Evolutionary conservation across 2,329 filamentous ascomycete genomes (phyloP).

Genomic region (Lasiodiplodia theobromae): DNA sequence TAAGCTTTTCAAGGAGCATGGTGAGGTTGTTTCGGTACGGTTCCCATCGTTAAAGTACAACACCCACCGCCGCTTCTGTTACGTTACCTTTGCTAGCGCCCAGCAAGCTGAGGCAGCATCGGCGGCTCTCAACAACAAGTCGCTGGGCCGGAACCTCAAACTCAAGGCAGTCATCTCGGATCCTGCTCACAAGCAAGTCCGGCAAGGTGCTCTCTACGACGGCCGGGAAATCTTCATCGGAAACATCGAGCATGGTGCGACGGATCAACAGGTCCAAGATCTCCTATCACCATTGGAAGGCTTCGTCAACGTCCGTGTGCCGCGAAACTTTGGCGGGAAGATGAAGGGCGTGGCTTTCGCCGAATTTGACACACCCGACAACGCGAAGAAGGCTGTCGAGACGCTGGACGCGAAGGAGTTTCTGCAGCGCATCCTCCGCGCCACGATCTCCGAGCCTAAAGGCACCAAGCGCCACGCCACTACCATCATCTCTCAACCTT

Average conservation of each 20-base stretch:
- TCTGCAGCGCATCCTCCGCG: conserved; percentile 43
- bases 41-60: conserved; percentile 93
- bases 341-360: conserved; percentile 83
- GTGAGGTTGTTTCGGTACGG: conserved; percentile 82
- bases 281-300: conserved; percentile 69
- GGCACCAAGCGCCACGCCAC: conserved; percentile 72
- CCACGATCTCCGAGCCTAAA: conserved; percentile 63
- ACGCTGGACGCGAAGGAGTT: conserved; percentile 43
- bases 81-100: conserved; percentile 80
- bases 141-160: conserved; percentile 71
- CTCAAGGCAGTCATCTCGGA: conserved; percentile 85
- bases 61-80: conserved; percentile 90
- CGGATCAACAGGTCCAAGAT: conserved; percentile 72
- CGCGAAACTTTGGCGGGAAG: conserved; percentile 70
- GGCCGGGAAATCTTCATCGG: conserved; percentile 86
- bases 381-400: conserved; percentile 43
- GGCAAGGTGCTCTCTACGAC: conserved; percentile 82
- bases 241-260: conserved; percentile 83
- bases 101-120: conserved; percentile 61
- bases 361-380: conserved; percentile 68
- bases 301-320: conserved; percentile 75
- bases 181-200: conserved; percentile 76
- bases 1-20: conserved; percentile 71
- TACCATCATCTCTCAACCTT: conserved; percentile 63
- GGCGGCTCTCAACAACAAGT: conserved; percentile 70